Conservation (phyloP, 148 eudicot species). For the Suaeda aralocaspica region DNA sequence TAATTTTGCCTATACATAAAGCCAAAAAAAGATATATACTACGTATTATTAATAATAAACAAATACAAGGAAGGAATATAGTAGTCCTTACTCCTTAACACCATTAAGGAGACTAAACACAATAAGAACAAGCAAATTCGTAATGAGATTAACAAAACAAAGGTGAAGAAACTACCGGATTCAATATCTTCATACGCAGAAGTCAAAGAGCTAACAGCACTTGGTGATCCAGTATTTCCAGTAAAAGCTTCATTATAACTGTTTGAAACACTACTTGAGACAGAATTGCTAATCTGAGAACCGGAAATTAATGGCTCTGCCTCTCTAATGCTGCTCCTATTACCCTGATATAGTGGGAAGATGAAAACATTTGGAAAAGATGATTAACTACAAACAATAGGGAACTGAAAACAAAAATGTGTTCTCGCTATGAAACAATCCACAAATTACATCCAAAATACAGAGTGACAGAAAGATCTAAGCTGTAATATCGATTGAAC, state of each 20-base stretch:
- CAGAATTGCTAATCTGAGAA: conserved; percentile 37
- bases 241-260: conserved; percentile 34
- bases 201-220: conserved; percentile 37
- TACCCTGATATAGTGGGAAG: conserved; percentile 33
- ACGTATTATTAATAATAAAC: no score
- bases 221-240: conserved; percentile 41
- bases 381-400: background rate
- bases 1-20: background rate
- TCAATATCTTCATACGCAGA: conserved; percentile 40
- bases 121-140: background rate
- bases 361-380: conserved; percentile 5
- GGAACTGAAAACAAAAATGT: conserved; percentile 3
- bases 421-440: background rate
- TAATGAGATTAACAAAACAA: background rate
- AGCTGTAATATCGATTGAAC: background rate
- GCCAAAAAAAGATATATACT: no score
- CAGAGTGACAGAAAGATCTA: background rate
- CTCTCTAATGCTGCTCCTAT: conserved; percentile 33
- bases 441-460: background rate
- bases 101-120: background rate
- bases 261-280: conserved; percentile 37
- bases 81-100: no score
- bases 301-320: conserved; percentile 25
- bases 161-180: conserved; percentile 27
- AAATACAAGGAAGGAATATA: no score